These are phyloP conservation scores for Eimeria tenella DNA, from an alignment of 169 alveolate genomes.

Conservation along the genomic window DNA sequence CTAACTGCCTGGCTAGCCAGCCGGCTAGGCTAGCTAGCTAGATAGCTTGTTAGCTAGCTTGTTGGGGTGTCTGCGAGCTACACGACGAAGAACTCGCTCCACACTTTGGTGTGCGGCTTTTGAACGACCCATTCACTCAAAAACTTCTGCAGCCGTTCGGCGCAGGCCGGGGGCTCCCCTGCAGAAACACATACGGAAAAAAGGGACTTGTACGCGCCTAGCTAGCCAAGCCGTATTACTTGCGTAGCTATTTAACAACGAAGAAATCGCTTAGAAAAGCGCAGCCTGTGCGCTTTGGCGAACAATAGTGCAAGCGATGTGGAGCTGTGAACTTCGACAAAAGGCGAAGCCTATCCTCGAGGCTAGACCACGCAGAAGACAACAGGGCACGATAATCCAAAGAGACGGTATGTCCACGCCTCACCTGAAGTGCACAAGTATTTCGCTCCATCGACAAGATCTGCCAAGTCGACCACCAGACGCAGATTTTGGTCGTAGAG, in stretches of 20 bases:
- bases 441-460: conserved; percentile 93
- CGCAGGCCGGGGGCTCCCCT: conserved; percentile 93
- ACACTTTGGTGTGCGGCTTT: conserved; percentile 70
- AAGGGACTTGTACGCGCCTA: not conserved
- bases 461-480: conserved; percentile 85
- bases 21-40: conserved; percentile 15
- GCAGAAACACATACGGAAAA: not conserved
- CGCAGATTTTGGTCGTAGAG: conserved; percentile 91
- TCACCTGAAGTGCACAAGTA: conserved; percentile 91
- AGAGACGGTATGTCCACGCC: conserved; percentile 25
- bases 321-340: no score
- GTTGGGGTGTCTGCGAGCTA: not conserved
- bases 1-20: not conserved
- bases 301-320: no score
- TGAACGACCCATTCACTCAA: conserved; percentile 84
- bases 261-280: no score
- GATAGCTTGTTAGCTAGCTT: not conserved
- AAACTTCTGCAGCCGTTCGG: conserved; percentile 87
- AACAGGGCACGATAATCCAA: not conserved
- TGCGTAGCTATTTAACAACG: no score
- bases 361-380: not conserved
- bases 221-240: not conserved
- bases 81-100: conserved; percentile 70
- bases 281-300: no score
- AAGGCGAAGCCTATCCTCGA: no score